Evolutionary conservation across 805 yeast genomes (phyloP).

Genomic region (Barnettozyma populi): DNA sequence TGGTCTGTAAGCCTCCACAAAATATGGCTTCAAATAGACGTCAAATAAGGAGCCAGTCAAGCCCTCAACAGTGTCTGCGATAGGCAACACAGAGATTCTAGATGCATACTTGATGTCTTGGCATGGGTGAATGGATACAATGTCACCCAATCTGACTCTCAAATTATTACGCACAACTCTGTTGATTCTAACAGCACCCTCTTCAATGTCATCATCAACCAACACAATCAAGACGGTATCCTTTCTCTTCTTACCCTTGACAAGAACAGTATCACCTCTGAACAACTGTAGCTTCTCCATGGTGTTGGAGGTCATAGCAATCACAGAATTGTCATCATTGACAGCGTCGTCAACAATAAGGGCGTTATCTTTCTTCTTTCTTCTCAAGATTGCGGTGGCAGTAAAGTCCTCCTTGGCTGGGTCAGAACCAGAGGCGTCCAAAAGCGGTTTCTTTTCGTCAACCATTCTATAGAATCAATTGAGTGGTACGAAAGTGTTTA

Average conservation of each 20-base stretch:
- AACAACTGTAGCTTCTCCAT: conserved; percentile 92
- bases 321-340: conserved; percentile 94
- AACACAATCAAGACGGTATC: conserved; percentile 95
- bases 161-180: conserved; percentile 94
- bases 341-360: conserved; percentile 94
- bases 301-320: conserved; percentile 90
- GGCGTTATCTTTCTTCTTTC: conserved; percentile 95
- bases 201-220: conserved; percentile 94
- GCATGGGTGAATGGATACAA: conserved; percentile 87
- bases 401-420: conserved; percentile 59
- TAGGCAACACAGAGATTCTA: conserved; percentile 91
- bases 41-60: conserved; percentile 94
- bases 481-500: not conserved
- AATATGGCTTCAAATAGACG: conserved; percentile 94
- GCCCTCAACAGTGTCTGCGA: conserved; percentile 98
- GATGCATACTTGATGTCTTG: conserved; percentile 97
- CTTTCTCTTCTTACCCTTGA: conserved; percentile 96
- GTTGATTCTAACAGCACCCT: conserved; percentile 90
- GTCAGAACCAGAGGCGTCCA: conserved; percentile 66
- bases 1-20: conserved; percentile 98
- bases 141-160: conserved; percentile 90
- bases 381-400: conserved; percentile 95
- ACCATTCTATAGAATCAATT: conserved; percentile 14
- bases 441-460: conserved; percentile 37
- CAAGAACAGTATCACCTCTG: conserved; percentile 96